Base-by-base conservation (phyloP, 768 basidiomycete species). In the Leccinellum albellum region DNA sequence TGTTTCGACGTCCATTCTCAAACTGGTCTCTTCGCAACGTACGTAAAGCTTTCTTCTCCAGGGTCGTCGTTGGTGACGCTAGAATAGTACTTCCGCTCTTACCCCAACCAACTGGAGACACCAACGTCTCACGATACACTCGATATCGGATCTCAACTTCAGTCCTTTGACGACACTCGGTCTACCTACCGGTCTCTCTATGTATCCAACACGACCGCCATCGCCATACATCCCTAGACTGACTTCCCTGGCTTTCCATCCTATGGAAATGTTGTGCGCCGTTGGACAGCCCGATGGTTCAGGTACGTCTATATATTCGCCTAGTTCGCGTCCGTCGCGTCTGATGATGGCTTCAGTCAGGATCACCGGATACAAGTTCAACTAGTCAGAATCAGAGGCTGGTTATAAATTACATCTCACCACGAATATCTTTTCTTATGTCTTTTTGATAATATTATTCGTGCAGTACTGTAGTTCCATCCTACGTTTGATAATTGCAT, bases 1-100 rank as follows among this genome's bases (percentile, higher is more conserved):
- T 82, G 87, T 1, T 89, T 98, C 62, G 94, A 97, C 61, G 86
- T 91, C 1, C 97, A 99, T 72, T 78, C 87, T 10, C 81, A 86
- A 51, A 82, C 91, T 0, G 84, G 86, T 37, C 87, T 98, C 17
- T 91, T 96, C 69, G 93, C 91, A 23, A 81, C 84, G 93, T 96
- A 68, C 71, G 89, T 79, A 32, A 10, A 29, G 47, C 17, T 24
- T 45, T 33, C 35, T 15, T 45, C 14, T 8, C 0, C 2, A 17
- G 13, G n/a, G 17, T 15, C 14, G 9, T 26, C 44, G 6, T 53
- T 47, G 12, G 52, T 58, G 61, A 66, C 51, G 37, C 53, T 24
- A 49, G 17, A 17, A 40, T 58, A 86, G 85, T 2, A 78, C 84
- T 15, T 88, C 87, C n/a, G 76, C 82, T 44, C 76, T 87, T 33